These are phyloP conservation scores for Paecilomyces dactylethromorphus DNA, from an alignment of 2,329 filamentous ascomycete genomes.

Conservation along the genomic window DNA sequence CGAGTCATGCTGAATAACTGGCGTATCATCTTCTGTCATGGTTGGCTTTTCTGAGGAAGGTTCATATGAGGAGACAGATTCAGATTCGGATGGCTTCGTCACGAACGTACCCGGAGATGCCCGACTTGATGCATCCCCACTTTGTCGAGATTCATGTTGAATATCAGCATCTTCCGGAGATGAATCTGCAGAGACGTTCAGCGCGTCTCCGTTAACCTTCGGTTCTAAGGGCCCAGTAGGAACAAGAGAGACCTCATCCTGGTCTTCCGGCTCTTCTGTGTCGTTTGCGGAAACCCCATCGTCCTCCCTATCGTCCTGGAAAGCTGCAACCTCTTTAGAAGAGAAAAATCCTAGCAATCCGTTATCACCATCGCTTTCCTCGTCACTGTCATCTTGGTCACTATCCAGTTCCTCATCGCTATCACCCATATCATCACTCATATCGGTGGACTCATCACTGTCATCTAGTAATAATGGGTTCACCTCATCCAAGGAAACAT, in stretches of 20 bases:
- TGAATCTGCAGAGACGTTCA: not conserved
- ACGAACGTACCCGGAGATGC: conserved; percentile 37
- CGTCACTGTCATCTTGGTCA: conserved; percentile 42
- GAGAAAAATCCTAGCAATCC: conserved; percentile 43
- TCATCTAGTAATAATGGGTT: conserved; percentile 40
- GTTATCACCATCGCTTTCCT: conserved; percentile 30
- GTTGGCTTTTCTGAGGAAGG: conserved; percentile 23
- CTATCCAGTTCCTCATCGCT: conserved; percentile 40
- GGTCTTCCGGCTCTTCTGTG: conserved; percentile 20
- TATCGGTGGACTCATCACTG: conserved; percentile 42
- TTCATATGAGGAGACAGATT: conserved; percentile 38
- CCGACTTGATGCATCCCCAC: conserved; percentile 31
- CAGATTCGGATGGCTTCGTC: conserved; percentile 39
- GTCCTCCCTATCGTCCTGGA: conserved; percentile 12
- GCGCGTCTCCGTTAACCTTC: conserved; percentile 22
- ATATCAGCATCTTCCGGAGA: conserved; percentile 11
- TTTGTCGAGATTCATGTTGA: conserved; percentile 18
- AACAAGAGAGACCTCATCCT: conserved; percentile 29
- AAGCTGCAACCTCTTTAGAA: conserved; percentile 28
- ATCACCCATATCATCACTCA: conserved; percentile 43
- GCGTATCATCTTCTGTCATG: not conserved
- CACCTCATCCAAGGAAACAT: conserved; percentile 34
- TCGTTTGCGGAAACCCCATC: conserved; percentile 33
- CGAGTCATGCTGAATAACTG: conserved; percentile 8
- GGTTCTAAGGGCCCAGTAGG: conserved; percentile 23